phyloP scores from a whole-genome alignment of 805 yeast species.

The Cyberlindnera veronae region DNA sequence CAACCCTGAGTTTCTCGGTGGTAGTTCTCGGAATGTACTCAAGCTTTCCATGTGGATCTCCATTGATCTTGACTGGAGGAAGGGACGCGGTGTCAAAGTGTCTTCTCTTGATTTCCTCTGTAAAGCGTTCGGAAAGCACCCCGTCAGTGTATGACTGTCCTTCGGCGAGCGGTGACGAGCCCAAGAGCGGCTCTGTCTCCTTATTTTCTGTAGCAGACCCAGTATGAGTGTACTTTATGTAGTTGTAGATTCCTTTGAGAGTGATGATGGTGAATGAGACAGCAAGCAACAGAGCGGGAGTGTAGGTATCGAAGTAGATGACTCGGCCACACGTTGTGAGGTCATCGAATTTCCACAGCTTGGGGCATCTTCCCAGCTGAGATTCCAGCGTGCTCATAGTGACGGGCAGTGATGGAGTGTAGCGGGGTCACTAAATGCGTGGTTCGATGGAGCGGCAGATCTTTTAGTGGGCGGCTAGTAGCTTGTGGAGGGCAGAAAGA shows the following conservation, averaged over 20 bases:
- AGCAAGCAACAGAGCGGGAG: conserved; percentile 34
- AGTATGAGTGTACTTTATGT: conserved; percentile 1
- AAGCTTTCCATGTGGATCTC: conserved; percentile 56
- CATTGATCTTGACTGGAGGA: conserved; percentile 52
- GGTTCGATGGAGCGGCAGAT: no score
- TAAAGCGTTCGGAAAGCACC: conserved; percentile 4
- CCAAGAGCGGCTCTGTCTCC: conserved; percentile 20
- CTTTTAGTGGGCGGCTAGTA: no score
- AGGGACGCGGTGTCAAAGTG: conserved; percentile 65
- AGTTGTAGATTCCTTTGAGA: conserved; percentile 9
- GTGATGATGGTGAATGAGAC: conserved; percentile 19
- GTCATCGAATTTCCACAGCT: conserved; percentile 60
- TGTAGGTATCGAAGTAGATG: conserved; percentile 34
- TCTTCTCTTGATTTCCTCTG: conserved; percentile 37
- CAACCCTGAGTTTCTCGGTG: conserved; percentile 52
- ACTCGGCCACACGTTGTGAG: conserved; percentile 49
- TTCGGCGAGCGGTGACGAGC: background rate
- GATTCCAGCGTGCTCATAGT: conserved; percentile 7
- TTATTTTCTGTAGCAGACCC: background rate
- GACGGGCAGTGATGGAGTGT: background rate
- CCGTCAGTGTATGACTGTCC: conserved; percentile 6
- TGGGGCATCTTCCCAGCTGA: conserved; percentile 11
- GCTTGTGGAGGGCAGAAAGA: no score
- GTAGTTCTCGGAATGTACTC: conserved; percentile 44
- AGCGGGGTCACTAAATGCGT: no score